These are phyloP conservation scores for Podospora comata DNA, from an alignment of 495 filamentous ascomycete species.

Conservation along the genomic window DNA sequence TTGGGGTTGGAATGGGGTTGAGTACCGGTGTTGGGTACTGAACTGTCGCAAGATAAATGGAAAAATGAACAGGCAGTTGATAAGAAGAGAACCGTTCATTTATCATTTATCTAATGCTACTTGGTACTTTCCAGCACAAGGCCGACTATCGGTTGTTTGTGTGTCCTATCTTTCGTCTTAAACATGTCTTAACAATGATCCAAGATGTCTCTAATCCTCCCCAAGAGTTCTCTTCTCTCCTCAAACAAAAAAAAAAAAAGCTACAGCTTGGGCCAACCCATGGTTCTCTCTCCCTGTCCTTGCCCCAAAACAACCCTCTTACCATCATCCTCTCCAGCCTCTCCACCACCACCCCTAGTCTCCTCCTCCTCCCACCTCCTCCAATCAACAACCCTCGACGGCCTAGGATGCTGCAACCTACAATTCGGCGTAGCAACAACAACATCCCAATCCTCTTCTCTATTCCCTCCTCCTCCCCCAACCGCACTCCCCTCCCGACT, in stretches of 20 bases:
- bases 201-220: neutral
- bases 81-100: neutral
- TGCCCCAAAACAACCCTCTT: neutral
- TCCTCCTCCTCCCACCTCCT: slow-evolving; percentile 21
- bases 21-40: neutral
- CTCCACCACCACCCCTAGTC: neutral
- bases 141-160: neutral
- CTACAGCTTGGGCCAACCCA: neutral
- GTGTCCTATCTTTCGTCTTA: neutral
- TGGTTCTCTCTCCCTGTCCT: neutral
- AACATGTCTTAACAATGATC: neutral
- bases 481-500: neutral
- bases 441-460: slow-evolving; percentile 18
- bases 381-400: slow-evolving; percentile 32
- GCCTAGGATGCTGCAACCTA: slow-evolving; percentile 35
- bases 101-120: neutral
- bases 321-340: neutral
- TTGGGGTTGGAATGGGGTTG: slow-evolving; percentile 73
- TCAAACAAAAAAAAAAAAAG: neutral
- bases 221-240: too few relatives aligned
- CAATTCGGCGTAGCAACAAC: slow-evolving; percentile 30
- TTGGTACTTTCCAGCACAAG: neutral
- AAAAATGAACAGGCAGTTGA: neutral
- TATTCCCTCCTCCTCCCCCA: neutral
- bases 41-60: too few relatives aligned